Conservation (phyloP, 805 yeast species). For the Torulaspora microellipsoides region DNA sequence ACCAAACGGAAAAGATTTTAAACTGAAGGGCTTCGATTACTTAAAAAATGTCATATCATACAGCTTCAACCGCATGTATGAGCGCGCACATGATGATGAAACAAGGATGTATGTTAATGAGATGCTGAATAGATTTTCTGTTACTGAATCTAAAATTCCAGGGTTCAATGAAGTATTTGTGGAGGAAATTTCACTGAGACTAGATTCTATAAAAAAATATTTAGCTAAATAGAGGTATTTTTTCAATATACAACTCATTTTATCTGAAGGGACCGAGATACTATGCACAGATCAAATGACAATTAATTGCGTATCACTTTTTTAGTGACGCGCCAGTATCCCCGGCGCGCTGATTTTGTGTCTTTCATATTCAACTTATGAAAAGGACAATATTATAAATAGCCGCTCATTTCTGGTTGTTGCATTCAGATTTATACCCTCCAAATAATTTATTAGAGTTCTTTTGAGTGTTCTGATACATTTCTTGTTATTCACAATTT, state of each 20-base stretch:
- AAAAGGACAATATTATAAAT: too few relatives aligned
- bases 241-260: too few relatives aligned
- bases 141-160: conserved; percentile 49
- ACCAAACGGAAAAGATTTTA: conserved; percentile 14
- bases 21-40: conserved; percentile 33
- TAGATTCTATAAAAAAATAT: conserved; percentile 29
- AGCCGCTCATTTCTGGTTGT: too few relatives aligned
- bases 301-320: neutral
- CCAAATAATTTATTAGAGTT: too few relatives aligned
- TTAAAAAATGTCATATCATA: conserved; percentile 41
- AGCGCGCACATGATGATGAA: conserved; percentile 47
- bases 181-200: conserved; percentile 51
- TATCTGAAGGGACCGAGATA: too few relatives aligned
- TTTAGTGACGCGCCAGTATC: neutral
- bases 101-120: conserved; percentile 45
- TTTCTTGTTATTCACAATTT: too few relatives aligned
- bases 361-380: neutral
- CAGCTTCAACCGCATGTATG: conserved; percentile 45
- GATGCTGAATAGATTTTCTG: conserved; percentile 39
- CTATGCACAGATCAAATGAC: too few relatives aligned
- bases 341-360: neutral
- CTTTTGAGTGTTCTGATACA: too few relatives aligned
- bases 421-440: too few relatives aligned
- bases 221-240: conserved; percentile 10
- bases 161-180: conserved; percentile 64